Conservation (phyloP, 306 rosid species). For the Begonia fuchsioides region DNA sequence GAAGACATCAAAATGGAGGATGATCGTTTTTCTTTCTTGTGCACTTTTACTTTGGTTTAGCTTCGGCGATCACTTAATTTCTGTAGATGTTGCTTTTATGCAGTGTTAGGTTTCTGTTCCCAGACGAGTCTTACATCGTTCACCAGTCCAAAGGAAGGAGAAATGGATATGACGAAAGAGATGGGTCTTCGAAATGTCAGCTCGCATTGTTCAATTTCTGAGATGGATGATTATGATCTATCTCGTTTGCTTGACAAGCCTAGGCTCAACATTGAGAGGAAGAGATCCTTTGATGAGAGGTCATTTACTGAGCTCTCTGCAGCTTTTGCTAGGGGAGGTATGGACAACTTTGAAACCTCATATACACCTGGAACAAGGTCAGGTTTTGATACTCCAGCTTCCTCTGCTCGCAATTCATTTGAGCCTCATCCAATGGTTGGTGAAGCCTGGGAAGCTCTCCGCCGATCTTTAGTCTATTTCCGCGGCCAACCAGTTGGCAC, state of each 20-base stretch:
- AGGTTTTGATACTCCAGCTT: conserved; percentile 35
- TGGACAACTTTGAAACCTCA: conserved; percentile 38
- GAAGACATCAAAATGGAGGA: too few species aligned
- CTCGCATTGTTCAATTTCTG: conserved; percentile 50
- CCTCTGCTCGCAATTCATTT: conserved; percentile 11
- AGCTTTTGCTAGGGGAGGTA: conserved; percentile 36
- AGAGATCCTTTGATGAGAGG: conserved; percentile 64
- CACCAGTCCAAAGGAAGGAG: conserved; percentile 2
- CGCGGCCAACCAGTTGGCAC: conserved; percentile 17
- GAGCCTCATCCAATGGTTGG: conserved; percentile 12
- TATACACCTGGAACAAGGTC: conserved; percentile 59
- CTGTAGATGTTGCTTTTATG: conserved; percentile 1
- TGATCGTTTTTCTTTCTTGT: background rate
- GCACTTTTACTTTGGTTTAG: background rate
- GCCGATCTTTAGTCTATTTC: conserved; percentile 12
- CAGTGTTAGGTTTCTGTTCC: conserved; percentile 1
- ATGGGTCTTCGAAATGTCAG: conserved; percentile 38
- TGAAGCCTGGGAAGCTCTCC: conserved; percentile 15
- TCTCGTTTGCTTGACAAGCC: conserved; percentile 44
- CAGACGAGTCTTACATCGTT: background rate
- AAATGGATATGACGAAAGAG: conserved; percentile 30
- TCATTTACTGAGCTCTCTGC: conserved; percentile 50
- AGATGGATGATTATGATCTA: conserved; percentile 55
- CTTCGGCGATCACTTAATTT: background rate
- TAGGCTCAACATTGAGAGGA: conserved; percentile 54